Evolutionary conservation across 805 yeast species (phyloP).

Genomic region (Pichia ethanolica): DNA sequence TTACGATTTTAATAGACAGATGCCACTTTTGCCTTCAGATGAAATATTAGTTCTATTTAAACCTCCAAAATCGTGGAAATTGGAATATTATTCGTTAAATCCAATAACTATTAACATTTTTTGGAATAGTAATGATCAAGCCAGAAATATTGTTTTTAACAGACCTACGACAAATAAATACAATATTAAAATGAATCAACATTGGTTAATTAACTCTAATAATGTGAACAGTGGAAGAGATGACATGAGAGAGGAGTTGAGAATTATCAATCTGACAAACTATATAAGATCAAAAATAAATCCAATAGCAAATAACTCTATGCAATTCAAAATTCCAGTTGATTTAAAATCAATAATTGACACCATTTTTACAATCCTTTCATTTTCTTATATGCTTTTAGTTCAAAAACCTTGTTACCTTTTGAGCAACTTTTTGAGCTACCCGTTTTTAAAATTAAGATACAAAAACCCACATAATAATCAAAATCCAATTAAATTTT

Average conservation of each 20-base stretch:
- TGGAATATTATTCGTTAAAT: conserved; percentile 71
- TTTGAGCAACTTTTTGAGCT: conserved; percentile 9
- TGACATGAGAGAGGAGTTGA: conserved; percentile 22
- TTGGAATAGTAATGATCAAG: conserved; percentile 21
- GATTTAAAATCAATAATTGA: not conserved
- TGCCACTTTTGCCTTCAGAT: conserved; percentile 14
- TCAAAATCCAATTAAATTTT: not conserved
- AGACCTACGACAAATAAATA: conserved; percentile 18
- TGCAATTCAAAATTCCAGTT: not conserved
- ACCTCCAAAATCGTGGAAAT: conserved; percentile 60
- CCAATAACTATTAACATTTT: conserved; percentile 62
- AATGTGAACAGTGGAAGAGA: not conserved
- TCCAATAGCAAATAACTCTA: not conserved
- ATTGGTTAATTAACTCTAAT: conserved; percentile 11
- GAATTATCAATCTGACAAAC: conserved; percentile 26
- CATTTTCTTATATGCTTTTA: conserved; percentile 2
- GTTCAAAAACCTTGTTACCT: conserved; percentile 10
- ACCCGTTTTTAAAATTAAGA: conserved; percentile 11
- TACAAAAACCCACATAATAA: not conserved
- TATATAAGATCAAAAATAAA: conserved; percentile 20
- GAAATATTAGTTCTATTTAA: conserved; percentile 43
- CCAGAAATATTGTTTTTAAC: conserved; percentile 7
- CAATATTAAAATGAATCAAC: conserved; percentile 23
- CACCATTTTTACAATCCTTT: not conserved
- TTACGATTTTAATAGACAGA: conserved; percentile 9